phyloP scores from a whole-genome alignment of 2,329 filamentous ascomycete genomes.

The Alternaria burnsii region DNA sequence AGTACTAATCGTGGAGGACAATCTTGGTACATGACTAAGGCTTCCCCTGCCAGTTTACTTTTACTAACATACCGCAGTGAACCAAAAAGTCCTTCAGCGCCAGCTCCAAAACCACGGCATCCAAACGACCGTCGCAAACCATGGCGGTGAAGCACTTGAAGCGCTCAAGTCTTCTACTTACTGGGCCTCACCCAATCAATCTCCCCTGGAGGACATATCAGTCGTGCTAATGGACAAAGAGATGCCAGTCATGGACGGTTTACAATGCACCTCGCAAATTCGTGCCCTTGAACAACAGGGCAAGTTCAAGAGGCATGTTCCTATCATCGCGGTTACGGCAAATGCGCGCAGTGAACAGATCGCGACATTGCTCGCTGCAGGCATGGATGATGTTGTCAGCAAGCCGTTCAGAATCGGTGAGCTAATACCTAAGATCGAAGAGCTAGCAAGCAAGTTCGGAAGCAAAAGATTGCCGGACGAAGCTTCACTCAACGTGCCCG shows the following conservation, averaged over 20 bases:
- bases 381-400: conserved; percentile 60
- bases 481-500: background rate
- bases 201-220: conserved; percentile 29
- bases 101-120: conserved; percentile 60
- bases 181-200: conserved; percentile 44
- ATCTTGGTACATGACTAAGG: conserved; percentile 38
- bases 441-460: conserved; percentile 47
- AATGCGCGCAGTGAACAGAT: conserved; percentile 54
- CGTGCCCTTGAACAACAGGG: conserved; percentile 49
- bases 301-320: conserved; percentile 46
- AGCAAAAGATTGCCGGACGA: background rate
- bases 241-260: conserved; percentile 55
- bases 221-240: conserved; percentile 53
- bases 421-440: conserved; percentile 61
- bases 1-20: conserved; percentile 56
- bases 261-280: conserved; percentile 50
- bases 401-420: conserved; percentile 62
- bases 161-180: conserved; percentile 54
- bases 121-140: conserved; percentile 58
- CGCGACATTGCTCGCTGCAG: conserved; percentile 47
- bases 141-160: conserved; percentile 60
- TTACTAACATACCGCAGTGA: conserved; percentile 47
- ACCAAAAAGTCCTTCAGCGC: conserved; percentile 60
- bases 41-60: too few species aligned
- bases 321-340: conserved; percentile 54